Evolutionary conservation across 768 basidiomycete species (phyloP), one percentile per base, ranked within the genome.

Genomic region (Termitomyces sp.): DNA sequence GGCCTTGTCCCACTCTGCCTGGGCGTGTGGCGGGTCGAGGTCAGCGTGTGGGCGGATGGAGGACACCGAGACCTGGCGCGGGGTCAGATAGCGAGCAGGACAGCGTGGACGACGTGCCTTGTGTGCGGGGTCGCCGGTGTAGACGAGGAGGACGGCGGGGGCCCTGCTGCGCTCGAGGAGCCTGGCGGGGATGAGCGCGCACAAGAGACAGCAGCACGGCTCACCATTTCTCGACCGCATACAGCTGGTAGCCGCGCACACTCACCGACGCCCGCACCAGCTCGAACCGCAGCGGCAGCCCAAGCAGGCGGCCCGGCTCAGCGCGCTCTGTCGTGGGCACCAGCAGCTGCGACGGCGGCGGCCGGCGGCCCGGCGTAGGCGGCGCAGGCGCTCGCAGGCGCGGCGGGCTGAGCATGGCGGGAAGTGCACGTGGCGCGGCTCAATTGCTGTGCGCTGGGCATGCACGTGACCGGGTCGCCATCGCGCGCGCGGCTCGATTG

Each of bases 161-260:
- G 81, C 79, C 16, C 84, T 78, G 63, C 79, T 79, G 58, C 88
- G 80, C 55, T 88, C 84, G 8, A 88, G 84, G 58, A 93, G 79
- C 88, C 86, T 88, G 61, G 14, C 55, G 40, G 46, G 40, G 43
- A 47, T 16, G 38, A 35, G 50, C 35, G n/a, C 33, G 53, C 28
- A 33, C 43, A 5, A 30, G 23, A 49, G 33, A 20, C 36, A 46
- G 48, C 47, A 50, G 61, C 20, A n/a, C 32, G 50, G 32, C 12
- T 44, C 67, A 85, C 90, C 91, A 93, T 70, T 89, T 89, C 76
- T 93, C 88, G 9, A 94, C 92, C 0, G 90, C 91, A 68, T 93
- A 94, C 57, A 93, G 78, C 73, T 93, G 91, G 72, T 86, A 91
- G 1, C 87, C 86, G 20, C 76, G 68, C 26, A 90, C 67, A 48